Base-by-base conservation (phyloP, 1,284 basidiomycete species). In the Naganishia sp. region DNA sequence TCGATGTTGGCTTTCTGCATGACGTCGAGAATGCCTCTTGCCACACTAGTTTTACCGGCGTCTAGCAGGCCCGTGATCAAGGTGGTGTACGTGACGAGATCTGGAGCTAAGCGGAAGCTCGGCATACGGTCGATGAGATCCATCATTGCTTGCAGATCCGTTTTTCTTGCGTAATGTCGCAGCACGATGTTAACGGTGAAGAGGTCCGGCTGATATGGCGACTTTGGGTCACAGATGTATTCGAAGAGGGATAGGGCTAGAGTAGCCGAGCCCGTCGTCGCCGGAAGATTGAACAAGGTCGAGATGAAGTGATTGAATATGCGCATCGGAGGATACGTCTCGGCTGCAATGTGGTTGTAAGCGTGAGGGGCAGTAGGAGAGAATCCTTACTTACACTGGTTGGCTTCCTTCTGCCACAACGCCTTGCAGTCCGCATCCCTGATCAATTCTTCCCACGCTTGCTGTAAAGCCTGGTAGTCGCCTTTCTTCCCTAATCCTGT, bases 141-240 rank as follows among this genome's bases (percentile, higher is more conserved):
- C 16, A 86, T 85, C 68, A 93, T 78, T 75, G 6, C 79, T 65
- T 83, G 83, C 72, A 90, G 82, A 72, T 92, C 84, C 25, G 82
- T 82, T 50, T 80, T 82, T 52, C 85, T 83, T 16, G 83, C 84
- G 70, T 89, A 84, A 71, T 87, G 86, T 13, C 82, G 82, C 59
- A 94, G 79, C 68, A 92, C 82, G 0, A 86, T 90, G 79, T 94
- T 94, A 81, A 87, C 89, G 0, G 90, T 86, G 63, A 88, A 81
- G 21, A 89, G 79, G 74, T 92, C 88, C 9, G 88, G 87, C 25
- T 80, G 63, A 28, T 78, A 73, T 3, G 73, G 59, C 0, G 75
- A 75, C 15, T 66, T 55, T 6, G 76, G 73, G n/a, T 71, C 69
- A 5, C 68, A 61, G 3, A 76, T 71, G 52, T 72, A 72, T 2